phyloP scores from a whole-genome alignment of 768 basidiomycete genomes.

The Podaxis mareebaensis region DNA sequence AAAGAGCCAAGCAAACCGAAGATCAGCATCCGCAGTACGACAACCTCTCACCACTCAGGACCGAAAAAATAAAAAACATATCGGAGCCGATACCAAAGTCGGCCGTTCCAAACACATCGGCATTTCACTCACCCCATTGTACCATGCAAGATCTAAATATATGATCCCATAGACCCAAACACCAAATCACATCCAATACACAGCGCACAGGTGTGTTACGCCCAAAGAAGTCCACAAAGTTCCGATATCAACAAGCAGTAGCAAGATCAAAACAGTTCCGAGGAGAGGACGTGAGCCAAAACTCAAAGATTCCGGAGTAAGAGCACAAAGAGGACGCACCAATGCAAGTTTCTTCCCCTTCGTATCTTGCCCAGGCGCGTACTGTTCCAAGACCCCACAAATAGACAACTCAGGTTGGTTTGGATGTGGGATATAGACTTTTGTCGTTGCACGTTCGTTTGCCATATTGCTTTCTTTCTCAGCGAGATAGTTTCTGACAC shows the following conservation, averaged over 20 bases:
- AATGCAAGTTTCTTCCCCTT: constrained; percentile 63
- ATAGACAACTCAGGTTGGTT: constrained; percentile 43
- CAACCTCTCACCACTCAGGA: no score
- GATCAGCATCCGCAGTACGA: neutral
- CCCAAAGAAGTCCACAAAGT: no score
- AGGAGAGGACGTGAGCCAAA: neutral
- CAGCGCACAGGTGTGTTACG: no score
- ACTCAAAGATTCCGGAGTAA: constrained; percentile 14
- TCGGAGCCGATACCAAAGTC: neutral
- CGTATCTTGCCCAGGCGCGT: constrained; percentile 48
- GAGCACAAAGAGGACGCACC: constrained; percentile 39
- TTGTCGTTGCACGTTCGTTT: constrained; percentile 41
- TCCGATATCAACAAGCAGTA: no score
- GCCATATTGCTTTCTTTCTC: constrained; percentile 21
- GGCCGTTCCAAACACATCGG: constrained; percentile 14
- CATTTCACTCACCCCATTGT: constrained; percentile 63
- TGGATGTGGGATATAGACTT: constrained; percentile 53
- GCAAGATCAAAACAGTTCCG: neutral
- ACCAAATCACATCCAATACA: neutral
- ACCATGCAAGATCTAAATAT: constrained; percentile 71
- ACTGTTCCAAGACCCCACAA: constrained; percentile 64
- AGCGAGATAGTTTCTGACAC: neutral
- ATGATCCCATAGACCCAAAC: neutral
- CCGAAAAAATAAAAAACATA: neutral
- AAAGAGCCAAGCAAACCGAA: neutral